Base-by-base conservation (phyloP, 768 basidiomycete genomes). In the Boletus subparvulus region DNA sequence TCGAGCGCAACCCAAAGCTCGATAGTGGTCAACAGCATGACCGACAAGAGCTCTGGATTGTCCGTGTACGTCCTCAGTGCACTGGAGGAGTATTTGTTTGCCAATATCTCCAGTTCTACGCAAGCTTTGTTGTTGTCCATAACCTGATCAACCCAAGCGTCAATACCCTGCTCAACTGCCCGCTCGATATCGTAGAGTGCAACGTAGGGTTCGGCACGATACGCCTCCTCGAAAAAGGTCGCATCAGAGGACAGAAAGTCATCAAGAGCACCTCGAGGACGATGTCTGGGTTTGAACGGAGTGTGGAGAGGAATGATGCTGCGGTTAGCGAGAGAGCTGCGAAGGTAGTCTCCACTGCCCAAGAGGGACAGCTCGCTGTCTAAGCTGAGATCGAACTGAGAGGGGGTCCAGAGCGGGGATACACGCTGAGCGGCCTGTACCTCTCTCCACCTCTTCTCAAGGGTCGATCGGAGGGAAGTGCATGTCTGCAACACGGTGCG, bases 1-100 rank as follows among this genome's bases (percentile, higher is more conserved):
- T 76, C 76, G 6, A 77, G 55, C 0, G 69, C 76, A 13, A 73
- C 54, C 76, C 75, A 76, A 30, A 76, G 69, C 33, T 80, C 76
- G 10, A 70, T 24, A 11, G 47, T 53, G 1, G 68, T 70, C 45
- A 83, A 62, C 41, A 83, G 58, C 73, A 83, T 78, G 3, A 76
- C 51, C 0, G 80, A 81, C 5, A 69, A 39, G 32, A 69, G 61
- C 47, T 81, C 78, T 2, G 78, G 74, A 32, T 72, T 77, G 12
- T 58, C 57, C 11, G 49, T 37, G 44, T 78, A 79, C 2, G 50
- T 52, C 0, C 10, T 19, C 33, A 41, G 26, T 0, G 79, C 73
- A 0, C 66, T 43, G 1, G 58, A 58, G 1, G 65, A 64, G 42
- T 79, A 75, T 5, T 56, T 44, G n/a, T 48, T 47, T 11, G 69